Evolutionary conservation across 1,284 basidiomycete species (phyloP), one percentile per base, ranked within the genome.

Genomic region (Ganoderma meredithae): DNA sequence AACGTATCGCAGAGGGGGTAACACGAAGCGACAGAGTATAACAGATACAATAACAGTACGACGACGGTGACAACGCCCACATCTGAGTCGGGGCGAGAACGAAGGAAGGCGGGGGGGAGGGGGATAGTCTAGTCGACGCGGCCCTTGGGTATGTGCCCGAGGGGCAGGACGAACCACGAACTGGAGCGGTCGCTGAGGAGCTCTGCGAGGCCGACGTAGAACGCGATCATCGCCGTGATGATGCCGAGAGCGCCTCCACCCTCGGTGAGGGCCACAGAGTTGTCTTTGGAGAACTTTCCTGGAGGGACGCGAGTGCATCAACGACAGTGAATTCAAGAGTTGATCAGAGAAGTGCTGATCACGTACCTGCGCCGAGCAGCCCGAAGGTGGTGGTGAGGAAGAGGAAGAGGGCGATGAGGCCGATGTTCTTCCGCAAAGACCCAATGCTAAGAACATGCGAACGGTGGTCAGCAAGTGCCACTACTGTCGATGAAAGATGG

Each of bases 201-300:
- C 66, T 91, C 87, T 31, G 85, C 85, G n/a, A 88, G 79, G 55
- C 86, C 92, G 60, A 85, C 83, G 76, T 93, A 93, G 81, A 87
- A 93, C 19, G 91, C 92, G 72, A 92, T 78, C 69, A 87, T 77
- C 0, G 90, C 90, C 25, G 92, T 91, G 65, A 90, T 70, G 65
- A 90, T 83, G 40, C 95, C 95, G 40, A 95, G 79, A 1, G 80
- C 87, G 64, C 95, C 95, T 56, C 94, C 95, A 3, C 90, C 92
- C 74, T 88, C 91, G 76, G 61, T 66, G 15, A 78, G 60, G 13
- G 62, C 67, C 3, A 67, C 58, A 8, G 69, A 73, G 25, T 64
- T 64, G 4, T 69, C 73, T 25, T 61, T 60, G 19, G 62, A 63
- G 73, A 77, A 71, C 47, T 72, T 63, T 56, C 70, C 77, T 76